Base-by-base conservation (phyloP, 345 rosid genomes). In the Moricandia moricandioides region DNA sequence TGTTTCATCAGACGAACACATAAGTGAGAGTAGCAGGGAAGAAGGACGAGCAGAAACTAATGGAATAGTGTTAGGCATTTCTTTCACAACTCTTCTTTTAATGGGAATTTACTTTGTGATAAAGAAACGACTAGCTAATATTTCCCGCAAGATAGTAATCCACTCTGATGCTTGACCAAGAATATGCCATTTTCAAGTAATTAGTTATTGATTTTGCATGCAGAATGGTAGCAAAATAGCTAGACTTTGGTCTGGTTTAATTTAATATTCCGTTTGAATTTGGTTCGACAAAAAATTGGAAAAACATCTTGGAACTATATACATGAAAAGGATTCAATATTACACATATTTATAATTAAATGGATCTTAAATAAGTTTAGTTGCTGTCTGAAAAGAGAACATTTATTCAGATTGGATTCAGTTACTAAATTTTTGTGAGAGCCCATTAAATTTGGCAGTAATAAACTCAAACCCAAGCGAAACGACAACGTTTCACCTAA, bases 1-100 rank as follows among this genome's bases (percentile, higher is more conserved):
- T 70, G 86, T 74, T 66, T 69, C 80, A 27, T 74, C 72, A 5
- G 67, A 79, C 11, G 75, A 79, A 55, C 66, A 69, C 54, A 71
- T 80, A 43, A 26, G 40, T 35, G 72, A 71, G 76, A 65, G 62
- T 8, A 39, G 39, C 2, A 70, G 30, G 64, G 75, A 70, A 51
- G 71, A 57, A 63, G 75, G 61, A 76, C 30, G 71, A 58, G 70
- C 72, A 47, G 72, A 35, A 57, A 17, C 76, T 43, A 12, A 59
- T 11, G 80, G 76, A 14, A 56, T 65, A 13, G 67, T 65, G 45
- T 33, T 77, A 58, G 76, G 72, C 8, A 11, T 77, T 45, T 70
- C 76, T 65, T 47, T 71, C n/a, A 13, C 49, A 47, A 21, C 57
- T 11, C 60, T 77, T 58, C 35, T 77, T 11, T 65, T 45, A 3